phyloP scores from a whole-genome alignment of 495 filamentous ascomycete species.

The Lasiosphaeris hirsuta region DNA sequence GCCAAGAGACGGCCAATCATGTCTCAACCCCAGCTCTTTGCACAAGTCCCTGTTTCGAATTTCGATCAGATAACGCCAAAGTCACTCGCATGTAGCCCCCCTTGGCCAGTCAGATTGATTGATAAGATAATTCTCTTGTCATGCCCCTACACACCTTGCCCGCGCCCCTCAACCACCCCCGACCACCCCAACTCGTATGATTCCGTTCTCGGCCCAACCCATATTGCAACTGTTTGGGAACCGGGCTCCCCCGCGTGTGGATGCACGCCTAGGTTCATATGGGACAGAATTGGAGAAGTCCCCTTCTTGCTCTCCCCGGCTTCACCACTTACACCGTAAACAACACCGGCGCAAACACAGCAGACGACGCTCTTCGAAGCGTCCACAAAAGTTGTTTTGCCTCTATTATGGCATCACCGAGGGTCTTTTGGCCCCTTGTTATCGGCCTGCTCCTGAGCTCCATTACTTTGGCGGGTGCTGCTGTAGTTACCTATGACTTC shows the following conservation, averaged over 20 bases:
- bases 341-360: not conserved
- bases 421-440: not conserved
- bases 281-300: too few species aligned
- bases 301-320: too few species aligned
- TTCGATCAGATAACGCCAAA: slow-evolving; percentile 13
- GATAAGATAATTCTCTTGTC: slow-evolving; percentile 19
- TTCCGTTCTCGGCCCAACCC: too few species aligned
- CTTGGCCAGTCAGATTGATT: slow-evolving; percentile 24
- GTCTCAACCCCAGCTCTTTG: not conserved
- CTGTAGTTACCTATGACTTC: slow-evolving; percentile 72
- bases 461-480: slow-evolving; percentile 32
- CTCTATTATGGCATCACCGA: slow-evolving; percentile 5
- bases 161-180: not conserved
- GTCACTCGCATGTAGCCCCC: not conserved
- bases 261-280: too few species aligned
- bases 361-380: not conserved
- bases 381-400: not conserved
- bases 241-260: too few species aligned
- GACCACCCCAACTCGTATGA: not conserved
- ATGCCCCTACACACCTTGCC: not conserved
- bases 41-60: not conserved
- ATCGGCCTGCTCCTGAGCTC: slow-evolving; percentile 15
- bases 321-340: not conserved
- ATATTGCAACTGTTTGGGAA: too few species aligned
- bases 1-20: slow-evolving; percentile 5